These are phyloP conservation scores for Tetratostichococcus sp. DNA, from an alignment of 139 green algal species.

Conservation along the genomic window DNA sequence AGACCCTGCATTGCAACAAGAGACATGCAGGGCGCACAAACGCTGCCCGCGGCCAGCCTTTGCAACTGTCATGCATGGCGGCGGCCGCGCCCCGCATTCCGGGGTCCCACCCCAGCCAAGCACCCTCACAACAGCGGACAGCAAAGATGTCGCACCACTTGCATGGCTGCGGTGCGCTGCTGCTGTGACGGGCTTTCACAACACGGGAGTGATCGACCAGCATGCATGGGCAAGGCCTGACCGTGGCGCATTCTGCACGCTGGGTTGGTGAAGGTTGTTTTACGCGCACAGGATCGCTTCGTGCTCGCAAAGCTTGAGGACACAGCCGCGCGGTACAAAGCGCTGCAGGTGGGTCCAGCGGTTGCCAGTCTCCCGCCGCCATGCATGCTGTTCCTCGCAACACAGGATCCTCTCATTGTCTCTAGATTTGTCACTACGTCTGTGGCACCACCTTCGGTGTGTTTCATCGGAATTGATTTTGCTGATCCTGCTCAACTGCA, in stretches of 20 bases:
- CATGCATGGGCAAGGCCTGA: no score
- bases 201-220: no score
- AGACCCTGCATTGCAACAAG: no score
- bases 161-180: neutral
- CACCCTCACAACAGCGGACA: no score
- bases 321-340: conserved; percentile 27
- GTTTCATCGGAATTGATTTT: neutral
- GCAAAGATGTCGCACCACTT: neutral
- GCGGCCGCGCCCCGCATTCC: neutral
- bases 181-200: no score
- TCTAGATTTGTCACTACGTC: no score
- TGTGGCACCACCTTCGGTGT: neutral
- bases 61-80: neutral
- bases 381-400: no score
- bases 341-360: conserved; percentile 14
- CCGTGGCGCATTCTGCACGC: no score
- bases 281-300: conserved; percentile 37
- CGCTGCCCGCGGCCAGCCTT: neutral
- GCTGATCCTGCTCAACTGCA: conserved; percentile 28
- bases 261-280: neutral
- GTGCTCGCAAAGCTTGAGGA: conserved; percentile 53
- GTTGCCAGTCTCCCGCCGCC: no score
- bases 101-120: no score
- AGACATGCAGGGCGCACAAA: neutral
- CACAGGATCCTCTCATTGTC: no score